Evolutionary conservation across 129 eudicot species (phyloP).

Genomic region (sunflower (Helianthus annuus)): DNA sequence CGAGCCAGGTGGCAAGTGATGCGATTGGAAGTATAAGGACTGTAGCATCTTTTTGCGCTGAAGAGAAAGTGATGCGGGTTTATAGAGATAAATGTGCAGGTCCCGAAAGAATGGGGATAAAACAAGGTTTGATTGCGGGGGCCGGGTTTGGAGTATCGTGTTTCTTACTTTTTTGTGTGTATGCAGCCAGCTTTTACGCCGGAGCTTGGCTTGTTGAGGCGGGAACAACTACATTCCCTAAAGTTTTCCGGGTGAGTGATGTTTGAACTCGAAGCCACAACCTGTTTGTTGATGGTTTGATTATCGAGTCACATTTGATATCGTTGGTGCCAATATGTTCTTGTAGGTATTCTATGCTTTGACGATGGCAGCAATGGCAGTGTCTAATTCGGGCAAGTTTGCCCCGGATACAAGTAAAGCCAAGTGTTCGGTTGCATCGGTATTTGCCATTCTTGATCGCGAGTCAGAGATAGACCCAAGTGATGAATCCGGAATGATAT

Average conservation of each 20-base stretch:
- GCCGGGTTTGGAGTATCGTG: slow-evolving; percentile 62
- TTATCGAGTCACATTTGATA: neutral
- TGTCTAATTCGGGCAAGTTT: slow-evolving; percentile 67
- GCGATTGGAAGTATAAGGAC: slow-evolving; percentile 83
- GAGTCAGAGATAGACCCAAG: slow-evolving; percentile 69
- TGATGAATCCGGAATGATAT: slow-evolving; percentile 57
- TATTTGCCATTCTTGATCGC: slow-evolving; percentile 70
- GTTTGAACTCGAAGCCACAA: neutral
- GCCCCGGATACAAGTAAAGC: slow-evolving; percentile 77
- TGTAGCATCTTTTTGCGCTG: slow-evolving; percentile 79
- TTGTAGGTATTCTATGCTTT: slow-evolving; percentile 57
- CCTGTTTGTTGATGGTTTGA: neutral
- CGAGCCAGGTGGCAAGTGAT: slow-evolving; percentile 84
- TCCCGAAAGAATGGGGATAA: slow-evolving; percentile 57
- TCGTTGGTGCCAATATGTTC: neutral
- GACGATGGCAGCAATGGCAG: slow-evolving; percentile 61
- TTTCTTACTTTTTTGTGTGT: slow-evolving; percentile 51
- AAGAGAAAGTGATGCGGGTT: slow-evolving; percentile 64
- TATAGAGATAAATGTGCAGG: slow-evolving; percentile 63
- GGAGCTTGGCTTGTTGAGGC: slow-evolving; percentile 69
- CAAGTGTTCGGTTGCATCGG: slow-evolving; percentile 56
- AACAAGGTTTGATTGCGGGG: slow-evolving; percentile 72
- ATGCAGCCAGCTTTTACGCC: slow-evolving; percentile 68
- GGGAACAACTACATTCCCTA: slow-evolving; percentile 51
- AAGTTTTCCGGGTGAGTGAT: slow-evolving; percentile 61